phyloP scores from a whole-genome alignment of 2,329 filamentous ascomycete genomes.

The Neophaeococcomyces mojaviensis region DNA sequence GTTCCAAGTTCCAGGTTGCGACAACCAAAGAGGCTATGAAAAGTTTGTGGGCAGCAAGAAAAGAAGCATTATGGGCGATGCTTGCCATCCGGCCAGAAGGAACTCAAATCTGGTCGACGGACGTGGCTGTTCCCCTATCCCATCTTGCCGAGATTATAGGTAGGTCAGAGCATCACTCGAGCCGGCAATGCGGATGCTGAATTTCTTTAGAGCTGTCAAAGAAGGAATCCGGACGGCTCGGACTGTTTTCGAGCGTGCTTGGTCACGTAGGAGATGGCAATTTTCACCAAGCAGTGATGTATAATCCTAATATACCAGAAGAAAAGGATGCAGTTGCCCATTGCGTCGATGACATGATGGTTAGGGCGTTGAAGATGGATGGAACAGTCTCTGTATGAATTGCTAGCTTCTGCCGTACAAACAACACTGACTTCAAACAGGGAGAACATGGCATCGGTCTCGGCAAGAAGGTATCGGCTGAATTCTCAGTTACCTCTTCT shows the following conservation, averaged over 20 bases:
- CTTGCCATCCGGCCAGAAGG: slow-evolving; percentile 53
- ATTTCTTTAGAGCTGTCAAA: too few relatives aligned
- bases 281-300: slow-evolving; percentile 60
- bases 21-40: slow-evolving; percentile 55
- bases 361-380: slow-evolving; percentile 61
- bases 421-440: too few relatives aligned
- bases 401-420: too few relatives aligned
- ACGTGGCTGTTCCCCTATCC: slow-evolving; percentile 71
- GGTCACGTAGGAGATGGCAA: slow-evolving; percentile 70
- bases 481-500: too few relatives aligned
- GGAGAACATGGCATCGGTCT: too few relatives aligned
- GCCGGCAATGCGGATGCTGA: slow-evolving; percentile 35
- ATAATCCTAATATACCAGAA: slow-evolving; percentile 40
- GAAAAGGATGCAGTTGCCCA: slow-evolving; percentile 50
- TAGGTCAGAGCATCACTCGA: slow-evolving; percentile 60
- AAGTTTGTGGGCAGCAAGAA: slow-evolving; percentile 68
- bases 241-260: slow-evolving; percentile 58
- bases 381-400: slow-evolving; percentile 62
- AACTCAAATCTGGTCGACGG: slow-evolving; percentile 68
- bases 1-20: slow-evolving; percentile 58
- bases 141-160: slow-evolving; percentile 63
- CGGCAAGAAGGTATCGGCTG: too few relatives aligned
- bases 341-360: slow-evolving; percentile 62
- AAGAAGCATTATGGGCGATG: slow-evolving; percentile 67
- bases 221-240: slow-evolving; percentile 21